Conservation (phyloP, 768 basidiomycete species). For the Pleurotus giganteus region DNA sequence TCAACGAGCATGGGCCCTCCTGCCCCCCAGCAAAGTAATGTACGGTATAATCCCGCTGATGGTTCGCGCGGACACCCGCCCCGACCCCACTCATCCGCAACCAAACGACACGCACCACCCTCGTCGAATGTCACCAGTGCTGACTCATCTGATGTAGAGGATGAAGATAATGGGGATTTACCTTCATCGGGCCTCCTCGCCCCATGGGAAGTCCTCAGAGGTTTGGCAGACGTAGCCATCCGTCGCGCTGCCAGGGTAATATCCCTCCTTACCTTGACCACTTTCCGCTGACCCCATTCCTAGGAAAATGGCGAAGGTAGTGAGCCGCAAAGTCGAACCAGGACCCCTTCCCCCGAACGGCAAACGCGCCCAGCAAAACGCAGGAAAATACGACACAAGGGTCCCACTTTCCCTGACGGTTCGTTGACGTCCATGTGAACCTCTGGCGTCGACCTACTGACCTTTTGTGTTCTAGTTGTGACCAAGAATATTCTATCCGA, state of each 20-base stretch:
- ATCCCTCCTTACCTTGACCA: slow-evolving; percentile 9
- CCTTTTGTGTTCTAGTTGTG: slow-evolving; percentile 54
- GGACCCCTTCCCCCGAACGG: slow-evolving; percentile 71
- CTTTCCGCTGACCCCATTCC: slow-evolving; percentile 16
- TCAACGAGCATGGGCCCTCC: slow-evolving; percentile 50
- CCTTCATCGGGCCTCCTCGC: slow-evolving; percentile 82
- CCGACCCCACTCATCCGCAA: slow-evolving; percentile 30
- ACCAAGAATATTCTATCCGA: slow-evolving; percentile 81
- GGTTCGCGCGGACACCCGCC: slow-evolving; percentile 26
- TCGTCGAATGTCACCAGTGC: slow-evolving; percentile 73
- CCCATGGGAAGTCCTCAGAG: slow-evolving; percentile 83
- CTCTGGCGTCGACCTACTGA: slow-evolving; percentile 7
- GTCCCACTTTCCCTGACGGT: slow-evolving; percentile 80
- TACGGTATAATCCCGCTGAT: slow-evolving; percentile 57
- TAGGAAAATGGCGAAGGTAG: slow-evolving; percentile 75
- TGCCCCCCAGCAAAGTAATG: slow-evolving; percentile 41
- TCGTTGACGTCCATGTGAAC: slow-evolving; percentile 11
- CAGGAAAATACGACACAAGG: slow-evolving; percentile 67
- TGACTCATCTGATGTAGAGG: slow-evolving; percentile 83
- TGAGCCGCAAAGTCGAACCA: slow-evolving; percentile 71
- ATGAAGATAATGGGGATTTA: slow-evolving; percentile 76
- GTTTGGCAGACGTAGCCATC: slow-evolving; percentile 78
- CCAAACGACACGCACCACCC: slow-evolving; percentile 60
- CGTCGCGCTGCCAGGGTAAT: slow-evolving; percentile 75
- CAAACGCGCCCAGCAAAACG: slow-evolving; percentile 68